Evolutionary conservation across 306 rosid genomes (phyloP).

Genomic region (Cajanus cajan): DNA sequence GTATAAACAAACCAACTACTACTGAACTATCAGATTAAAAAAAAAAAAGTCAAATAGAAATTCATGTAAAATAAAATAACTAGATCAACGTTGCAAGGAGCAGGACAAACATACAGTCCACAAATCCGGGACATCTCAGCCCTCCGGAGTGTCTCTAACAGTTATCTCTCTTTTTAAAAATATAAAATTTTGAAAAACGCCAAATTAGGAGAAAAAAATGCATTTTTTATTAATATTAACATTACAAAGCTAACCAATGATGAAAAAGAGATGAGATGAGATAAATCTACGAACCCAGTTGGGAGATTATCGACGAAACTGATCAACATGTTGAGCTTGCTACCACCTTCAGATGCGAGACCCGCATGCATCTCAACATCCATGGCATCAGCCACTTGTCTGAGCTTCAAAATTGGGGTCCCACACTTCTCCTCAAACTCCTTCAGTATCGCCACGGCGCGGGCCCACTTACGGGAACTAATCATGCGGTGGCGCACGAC

Average conservation of each 20-base stretch:
- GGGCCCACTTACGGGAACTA: slow-evolving; percentile 65
- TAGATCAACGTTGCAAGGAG: background rate
- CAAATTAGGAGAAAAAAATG: background rate
- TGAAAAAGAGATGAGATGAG: background rate
- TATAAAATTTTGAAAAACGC: background rate
- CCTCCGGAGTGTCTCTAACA: background rate
- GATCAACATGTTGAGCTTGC: slow-evolving; percentile 95
- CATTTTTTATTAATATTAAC: background rate
- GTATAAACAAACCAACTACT: background rate
- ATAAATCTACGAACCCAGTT: slow-evolving; percentile 60
- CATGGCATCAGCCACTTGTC: slow-evolving; percentile 89
- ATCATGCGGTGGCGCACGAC: slow-evolving; percentile 74
- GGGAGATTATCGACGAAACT: slow-evolving; percentile 98
- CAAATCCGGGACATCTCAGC: background rate
- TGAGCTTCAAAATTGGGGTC: slow-evolving; percentile 76
- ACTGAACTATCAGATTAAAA: background rate
- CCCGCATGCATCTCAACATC: slow-evolving; percentile 99
- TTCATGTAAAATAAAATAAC: background rate
- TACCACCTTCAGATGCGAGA: slow-evolving; percentile 98
- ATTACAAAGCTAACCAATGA: background rate
- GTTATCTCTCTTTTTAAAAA: background rate
- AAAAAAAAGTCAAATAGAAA: background rate
- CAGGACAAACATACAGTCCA: background rate
- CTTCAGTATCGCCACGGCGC: slow-evolving; percentile 60
- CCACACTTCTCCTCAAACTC: slow-evolving; percentile 78